Base-by-base conservation (phyloP, 2,329 filamentous ascomycete genomes). In the Botrytis squamosa region DNA sequence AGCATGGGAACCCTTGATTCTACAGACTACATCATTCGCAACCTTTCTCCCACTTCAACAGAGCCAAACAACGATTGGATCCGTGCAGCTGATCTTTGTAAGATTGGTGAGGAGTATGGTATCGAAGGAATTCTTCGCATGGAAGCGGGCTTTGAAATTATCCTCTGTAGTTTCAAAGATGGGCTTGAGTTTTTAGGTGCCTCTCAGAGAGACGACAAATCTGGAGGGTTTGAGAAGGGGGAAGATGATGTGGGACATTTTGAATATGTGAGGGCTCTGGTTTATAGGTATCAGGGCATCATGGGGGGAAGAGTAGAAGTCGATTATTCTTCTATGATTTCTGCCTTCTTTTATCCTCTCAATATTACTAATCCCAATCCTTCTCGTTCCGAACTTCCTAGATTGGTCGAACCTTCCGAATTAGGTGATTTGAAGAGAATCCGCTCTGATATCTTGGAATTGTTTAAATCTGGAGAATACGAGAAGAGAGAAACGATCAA, bases 131-230 rank as follows among this genome's bases (percentile, higher is more conserved):
- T 92, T 36, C 81, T 93, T 3, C 86, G 91, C 18, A 90, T 90
- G 86, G 91, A 93, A 78, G 86, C 86, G 29, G 91, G 91, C 0
- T 93, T 93, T 76, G 91, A 93, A 80, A 85, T 92, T 71, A 91
- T 93, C 68, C 83, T 91, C 33, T 93, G 91, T 80, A 83, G 90
- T 71, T 93, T 93, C 64, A 76, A 77, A 16, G 76, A 82, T 20
- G 76, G 77, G 1, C 55, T 81, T 59, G 75, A 80, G 16, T 75
- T 80, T 18, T 22, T 80, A 18, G 76, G 76, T 22, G 73, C 75
- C 10, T 74, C 65, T n/a, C 63, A 75, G 42, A 74, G 76, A 70
- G 75, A 77, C 12, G 65, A 76, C 14, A 29, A 8, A 7, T 63
- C 71, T 10, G 46, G n/a, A 14, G 52, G 52, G 42, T 18, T 70